Conservation (phyloP, 2,329 filamentous ascomycete genomes). For the Phialemoniopsis sp. region DNA sequence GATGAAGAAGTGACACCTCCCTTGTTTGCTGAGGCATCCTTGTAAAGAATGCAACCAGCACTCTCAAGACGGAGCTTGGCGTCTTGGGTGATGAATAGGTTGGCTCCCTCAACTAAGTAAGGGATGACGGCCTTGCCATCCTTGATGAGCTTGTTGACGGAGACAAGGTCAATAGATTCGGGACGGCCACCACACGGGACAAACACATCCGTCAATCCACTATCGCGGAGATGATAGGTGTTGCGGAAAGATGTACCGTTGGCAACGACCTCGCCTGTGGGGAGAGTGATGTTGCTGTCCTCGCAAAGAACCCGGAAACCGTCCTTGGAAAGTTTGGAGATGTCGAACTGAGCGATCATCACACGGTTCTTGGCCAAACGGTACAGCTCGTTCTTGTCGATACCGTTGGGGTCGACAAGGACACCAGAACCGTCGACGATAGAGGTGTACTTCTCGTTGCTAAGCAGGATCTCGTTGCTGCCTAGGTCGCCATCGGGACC, state of each 20-base stretch:
- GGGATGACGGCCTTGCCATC: conserved; percentile 84
- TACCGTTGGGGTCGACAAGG: conserved; percentile 84
- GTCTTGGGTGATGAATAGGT: conserved; percentile 98
- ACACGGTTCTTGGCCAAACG: conserved; percentile 80
- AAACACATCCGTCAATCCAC: conserved; percentile 77
- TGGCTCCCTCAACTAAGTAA: conserved; percentile 92
- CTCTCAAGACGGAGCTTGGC: conserved; percentile 93
- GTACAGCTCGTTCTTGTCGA: conserved; percentile 78
- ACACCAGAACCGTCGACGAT: conserved; percentile 97
- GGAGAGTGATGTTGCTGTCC: conserved; percentile 83
- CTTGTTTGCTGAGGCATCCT: conserved; percentile 98
- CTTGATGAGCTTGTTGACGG: conserved; percentile 81
- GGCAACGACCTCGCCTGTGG: conserved; percentile 77
- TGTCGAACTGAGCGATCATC: conserved; percentile 88
- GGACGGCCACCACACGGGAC: conserved; percentile 95
- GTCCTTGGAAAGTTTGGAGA: conserved; percentile 76
- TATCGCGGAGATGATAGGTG: conserved; percentile 86
- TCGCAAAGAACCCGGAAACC: conserved; percentile 93
- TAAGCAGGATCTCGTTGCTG: conserved; percentile 94
- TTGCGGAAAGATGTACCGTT: conserved; percentile 97
- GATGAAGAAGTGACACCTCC: conserved; percentile 97
- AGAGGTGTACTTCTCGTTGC: conserved; percentile 91
- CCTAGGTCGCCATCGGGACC: conserved; percentile 95
- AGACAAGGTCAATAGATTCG: conserved; percentile 91
- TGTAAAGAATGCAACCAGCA: conserved; percentile 93